A percentile compares a stretch with the other conserved stretches of the same genome.
phyloP scores from a whole-genome alignment of 305 asterid genomes.

The Fraxinus sp. region DNA sequence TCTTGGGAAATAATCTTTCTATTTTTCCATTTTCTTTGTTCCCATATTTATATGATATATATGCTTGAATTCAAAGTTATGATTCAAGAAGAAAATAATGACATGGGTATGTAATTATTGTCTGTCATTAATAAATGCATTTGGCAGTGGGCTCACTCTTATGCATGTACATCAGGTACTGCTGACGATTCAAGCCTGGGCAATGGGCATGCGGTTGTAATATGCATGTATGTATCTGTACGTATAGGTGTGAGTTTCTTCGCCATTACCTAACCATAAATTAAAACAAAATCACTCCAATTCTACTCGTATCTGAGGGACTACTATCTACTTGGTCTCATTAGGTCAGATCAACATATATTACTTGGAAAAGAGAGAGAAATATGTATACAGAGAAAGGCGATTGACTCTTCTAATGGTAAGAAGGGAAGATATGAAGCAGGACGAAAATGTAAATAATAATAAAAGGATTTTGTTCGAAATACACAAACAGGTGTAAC shows the following conservation, averaged over 20 bases:
- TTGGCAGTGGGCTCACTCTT: conserved; percentile 40
- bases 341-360: conserved; percentile 46
- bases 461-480: too few species aligned
- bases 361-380: conserved; percentile 22
- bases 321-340: conserved; percentile 13
- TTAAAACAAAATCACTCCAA: conserved; percentile 34
- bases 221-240: not conserved
- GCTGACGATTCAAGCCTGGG: not conserved
- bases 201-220: not conserved
- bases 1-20: not conserved
- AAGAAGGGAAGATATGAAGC: not conserved
- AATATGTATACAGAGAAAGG: too few species aligned
- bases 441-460: too few species aligned
- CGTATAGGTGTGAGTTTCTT: conserved; percentile 17
- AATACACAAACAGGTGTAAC: not conserved
- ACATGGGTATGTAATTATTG: conserved; percentile 52
- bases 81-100: conserved; percentile 32
- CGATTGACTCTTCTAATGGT: not conserved
- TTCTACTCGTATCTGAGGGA: not conserved
- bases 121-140: conserved; percentile 38
- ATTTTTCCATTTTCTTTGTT: not conserved
- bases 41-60: not conserved
- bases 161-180: conserved; percentile 36
- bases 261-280: not conserved
- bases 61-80: not conserved